phyloP scores from a whole-genome alignment of 768 basidiomycete genomes.

The Termitomyces sp. region DNA sequence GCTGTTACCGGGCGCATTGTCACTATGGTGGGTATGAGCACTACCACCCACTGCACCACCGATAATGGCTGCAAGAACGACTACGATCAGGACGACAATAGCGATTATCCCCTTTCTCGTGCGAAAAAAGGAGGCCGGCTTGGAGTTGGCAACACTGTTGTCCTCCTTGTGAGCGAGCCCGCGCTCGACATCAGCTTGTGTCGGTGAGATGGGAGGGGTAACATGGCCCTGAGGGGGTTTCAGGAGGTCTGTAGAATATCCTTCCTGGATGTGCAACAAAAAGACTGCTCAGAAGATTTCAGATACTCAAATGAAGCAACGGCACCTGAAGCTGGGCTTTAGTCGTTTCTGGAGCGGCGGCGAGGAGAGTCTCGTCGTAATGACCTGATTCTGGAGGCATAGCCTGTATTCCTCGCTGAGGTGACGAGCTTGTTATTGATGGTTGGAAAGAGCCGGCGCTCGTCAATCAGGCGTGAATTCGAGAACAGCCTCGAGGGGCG shows the following conservation, averaged over 20 bases:
- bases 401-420: slow-evolving; percentile 14
- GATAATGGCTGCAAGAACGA: slow-evolving; percentile 46
- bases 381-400: slow-evolving; percentile 16
- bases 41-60: slow-evolving; percentile 58
- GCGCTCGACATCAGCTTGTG: slow-evolving; percentile 17
- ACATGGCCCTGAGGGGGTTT: slow-evolving; percentile 14
- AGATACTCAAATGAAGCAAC: neutral
- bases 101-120: slow-evolving; percentile 37
- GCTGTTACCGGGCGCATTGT: neutral
- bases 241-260: slow-evolving; percentile 47
- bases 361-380: slow-evolving; percentile 34
- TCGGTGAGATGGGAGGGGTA: slow-evolving; percentile 11
- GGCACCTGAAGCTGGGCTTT: slow-evolving; percentile 33
- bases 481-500: slow-evolving; percentile 10
- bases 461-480: slow-evolving; percentile 1
- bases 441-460: slow-evolving; percentile 6
- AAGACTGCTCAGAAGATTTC: neutral
- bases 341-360: slow-evolving; percentile 30
- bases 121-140: slow-evolving; percentile 42
- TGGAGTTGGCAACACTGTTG: slow-evolving; percentile 5
- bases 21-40: neutral
- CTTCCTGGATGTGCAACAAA: slow-evolving; percentile 32
- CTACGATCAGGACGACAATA: slow-evolving; percentile 29
- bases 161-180: slow-evolving; percentile 18
- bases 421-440: slow-evolving; percentile 4